Evolutionary conservation across 2,329 filamentous ascomycete genomes (phyloP).

Genomic region (Trichoderma sp.): DNA sequence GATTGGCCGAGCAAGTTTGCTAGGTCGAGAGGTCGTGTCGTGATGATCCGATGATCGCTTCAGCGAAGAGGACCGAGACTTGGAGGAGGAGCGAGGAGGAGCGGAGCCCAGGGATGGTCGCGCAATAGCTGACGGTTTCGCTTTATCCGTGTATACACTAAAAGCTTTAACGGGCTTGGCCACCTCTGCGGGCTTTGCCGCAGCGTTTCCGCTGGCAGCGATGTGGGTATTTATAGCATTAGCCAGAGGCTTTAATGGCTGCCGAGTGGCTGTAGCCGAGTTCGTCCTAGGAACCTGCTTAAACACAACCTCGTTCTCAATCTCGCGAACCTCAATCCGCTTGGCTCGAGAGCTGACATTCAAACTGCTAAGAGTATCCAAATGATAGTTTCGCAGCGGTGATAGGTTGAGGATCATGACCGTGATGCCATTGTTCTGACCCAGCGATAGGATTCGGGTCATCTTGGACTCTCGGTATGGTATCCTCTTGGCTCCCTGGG

Average conservation of each 20-base stretch:
- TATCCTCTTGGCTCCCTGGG: constrained; percentile 69
- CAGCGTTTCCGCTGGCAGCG: constrained; percentile 59
- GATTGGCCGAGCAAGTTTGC: constrained; percentile 45
- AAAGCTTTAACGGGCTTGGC: constrained; percentile 80
- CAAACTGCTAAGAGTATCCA: constrained; percentile 88
- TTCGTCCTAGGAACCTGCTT: constrained; percentile 65
- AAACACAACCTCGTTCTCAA: constrained; percentile 92
- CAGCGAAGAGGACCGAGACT: constrained; percentile 33
- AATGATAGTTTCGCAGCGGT: constrained; percentile 85
- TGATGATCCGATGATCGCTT: constrained; percentile 47
- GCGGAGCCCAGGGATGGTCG: constrained; percentile 36
- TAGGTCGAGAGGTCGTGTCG: constrained; percentile 41
- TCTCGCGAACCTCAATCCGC: constrained; percentile 91
- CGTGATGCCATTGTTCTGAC: constrained; percentile 92
- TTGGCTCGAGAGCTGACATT: constrained; percentile 95
- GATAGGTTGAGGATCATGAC: constrained; percentile 96
- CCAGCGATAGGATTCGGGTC: constrained; percentile 88
- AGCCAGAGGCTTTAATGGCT: constrained; percentile 75
- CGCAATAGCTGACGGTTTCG: constrained; percentile 42
- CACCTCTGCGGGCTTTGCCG: constrained; percentile 34
- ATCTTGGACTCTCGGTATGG: constrained; percentile 96
- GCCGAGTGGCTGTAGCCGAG: constrained; percentile 51
- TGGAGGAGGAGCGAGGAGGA: constrained; percentile 33
- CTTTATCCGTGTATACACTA: constrained; percentile 78
- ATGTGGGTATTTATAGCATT: constrained; percentile 77